Base-by-base conservation (phyloP, 2,329 filamentous ascomycete species). In the Chrysoporthe puriensis region DNA sequence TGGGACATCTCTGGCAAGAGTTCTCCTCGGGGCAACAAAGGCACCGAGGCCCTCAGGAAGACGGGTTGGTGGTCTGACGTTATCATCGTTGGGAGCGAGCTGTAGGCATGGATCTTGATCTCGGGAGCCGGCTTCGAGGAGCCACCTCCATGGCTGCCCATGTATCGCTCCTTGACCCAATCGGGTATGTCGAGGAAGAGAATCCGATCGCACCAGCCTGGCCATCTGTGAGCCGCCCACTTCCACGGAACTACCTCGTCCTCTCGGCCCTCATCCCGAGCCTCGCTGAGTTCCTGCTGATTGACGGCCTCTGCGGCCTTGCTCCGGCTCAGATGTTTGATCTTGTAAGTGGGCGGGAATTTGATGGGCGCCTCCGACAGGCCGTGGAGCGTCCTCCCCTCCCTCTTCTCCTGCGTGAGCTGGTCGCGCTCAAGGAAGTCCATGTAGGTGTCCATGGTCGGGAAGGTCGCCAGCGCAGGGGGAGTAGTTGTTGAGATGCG, bases 281-380 rank as follows among this genome's bases (percentile, higher is more conserved):
- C 74, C 52, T 71, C 73, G 16, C 3, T 18, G 16, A 73, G 73
- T 18, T 63, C 68, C 5, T 66, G 59, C 40, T 65, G 63, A 62
- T 78, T 74, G 69, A 68, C 59, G 63, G 77, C 70, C 69, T 74
- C 75, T 16, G 76, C 75, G 13, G 72, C 70, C 46, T 62, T 68
- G 7, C 50, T 56, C 21, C 73, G 75, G 1, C 78, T 80, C 67
- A 84, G 73, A 1, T 85, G 77, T 44, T 85, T 84, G 77, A 96
- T 96, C 79, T 99, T 99, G 83, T 99, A 99, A 0, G 96, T 97
- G 0, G 96, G 96, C 1, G 94, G 91, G 74, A 98, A 99, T 4
- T 78, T 79, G 68, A 98, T 88, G 0, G 85, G 81, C 0, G 89
- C 86, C 79, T 99, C 96, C 11, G 82, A 80, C 44, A 99, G 82